These are phyloP conservation scores for Pelargonium cotyledonis DNA, from an alignment of 441 rosid species.

Conservation along the genomic window DNA sequence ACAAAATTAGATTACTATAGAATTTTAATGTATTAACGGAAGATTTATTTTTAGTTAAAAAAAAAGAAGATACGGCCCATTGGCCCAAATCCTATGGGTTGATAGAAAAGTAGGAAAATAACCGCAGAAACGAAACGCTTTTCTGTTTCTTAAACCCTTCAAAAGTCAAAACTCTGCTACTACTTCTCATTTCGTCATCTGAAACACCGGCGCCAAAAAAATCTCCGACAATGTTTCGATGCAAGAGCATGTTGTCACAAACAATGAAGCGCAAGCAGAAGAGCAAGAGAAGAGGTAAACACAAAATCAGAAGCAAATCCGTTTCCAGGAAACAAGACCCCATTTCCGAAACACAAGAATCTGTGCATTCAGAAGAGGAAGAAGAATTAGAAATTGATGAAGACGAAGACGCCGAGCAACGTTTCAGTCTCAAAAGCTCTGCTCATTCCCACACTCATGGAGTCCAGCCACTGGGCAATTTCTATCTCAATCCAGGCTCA, in stretches of 20 bases:
- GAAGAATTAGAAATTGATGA: conserved; percentile 11
- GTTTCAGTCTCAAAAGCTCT: conserved; percentile 60
- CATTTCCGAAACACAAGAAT: conserved; percentile 8
- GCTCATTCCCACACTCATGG: conserved; percentile 53
- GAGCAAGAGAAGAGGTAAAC: conserved; percentile 20
- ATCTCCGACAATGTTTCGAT: conserved; percentile 33
- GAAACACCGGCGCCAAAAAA: conserved; percentile 7
- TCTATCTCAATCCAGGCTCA: conserved; percentile 47
- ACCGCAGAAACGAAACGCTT: not conserved
- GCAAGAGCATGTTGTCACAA: conserved; percentile 32
- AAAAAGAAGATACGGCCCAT: too few species aligned
- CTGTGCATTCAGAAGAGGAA: conserved; percentile 14
- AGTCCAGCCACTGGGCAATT: conserved; percentile 87
- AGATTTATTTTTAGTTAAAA: too few species aligned
- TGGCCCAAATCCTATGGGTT: too few species aligned
- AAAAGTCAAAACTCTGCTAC: not conserved
- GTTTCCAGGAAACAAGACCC: conserved; percentile 15
- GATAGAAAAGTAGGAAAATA: too few species aligned
- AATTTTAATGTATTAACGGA: too few species aligned
- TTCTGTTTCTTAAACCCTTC: not conserved
- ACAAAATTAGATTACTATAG: too few species aligned
- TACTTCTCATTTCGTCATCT: not conserved
- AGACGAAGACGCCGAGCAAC: conserved; percentile 37
- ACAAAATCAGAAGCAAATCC: conserved; percentile 20
- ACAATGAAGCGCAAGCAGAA: conserved; percentile 25